Evolutionary conservation across 805 yeast species (phyloP), one percentile per base, ranked within the genome.

Genomic region (Ogataea allantospora): DNA sequence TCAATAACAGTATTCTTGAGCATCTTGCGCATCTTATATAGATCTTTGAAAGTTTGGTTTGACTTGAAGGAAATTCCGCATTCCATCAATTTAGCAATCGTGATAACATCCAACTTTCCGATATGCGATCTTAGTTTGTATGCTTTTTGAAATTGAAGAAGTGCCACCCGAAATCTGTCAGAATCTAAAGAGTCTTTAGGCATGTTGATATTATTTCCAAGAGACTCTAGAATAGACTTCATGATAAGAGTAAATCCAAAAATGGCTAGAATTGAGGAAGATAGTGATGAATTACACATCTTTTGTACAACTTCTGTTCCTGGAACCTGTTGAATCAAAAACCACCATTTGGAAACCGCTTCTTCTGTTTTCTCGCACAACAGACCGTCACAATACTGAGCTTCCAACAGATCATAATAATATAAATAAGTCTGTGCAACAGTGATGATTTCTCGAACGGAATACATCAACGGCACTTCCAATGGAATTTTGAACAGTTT

Each of bases 171-270:
- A 50, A 91, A 83, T 33, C 72, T 73, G 36, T 80, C 83, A 35
- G 78, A 79, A 44, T 85, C 91, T 54, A 84, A 80, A 0, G 95
- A 91, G 55, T 93, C 98, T 53, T 87, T 84, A 12, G 79, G 93
- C 42, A 70, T 83, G 51, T 70, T 85, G 52, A 62, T 73, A 62
- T 56, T 76, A 62, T 55, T 75, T 20, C 72, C 65, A 9, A 68
- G 71, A 8, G 81, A 65, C 33, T 87, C 78, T 25, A 91, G 54
- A 47, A 88, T 75, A 35, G 74, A 71, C 33, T 79, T 70, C 31
- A 86, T 73, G 38, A 88, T 79, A 13, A 84, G 58, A 0, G 87
- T 75, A 52, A 87, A 75, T 30, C 97, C 93, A 7, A 93, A 60
- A 2, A 93, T 68, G 0, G 93, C 91, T 0, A 95, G 73, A 0